These are phyloP conservation scores for Wallacemonas rigidus DNA, from an alignment of 208 protist genomes.

Conservation along the genomic window DNA sequence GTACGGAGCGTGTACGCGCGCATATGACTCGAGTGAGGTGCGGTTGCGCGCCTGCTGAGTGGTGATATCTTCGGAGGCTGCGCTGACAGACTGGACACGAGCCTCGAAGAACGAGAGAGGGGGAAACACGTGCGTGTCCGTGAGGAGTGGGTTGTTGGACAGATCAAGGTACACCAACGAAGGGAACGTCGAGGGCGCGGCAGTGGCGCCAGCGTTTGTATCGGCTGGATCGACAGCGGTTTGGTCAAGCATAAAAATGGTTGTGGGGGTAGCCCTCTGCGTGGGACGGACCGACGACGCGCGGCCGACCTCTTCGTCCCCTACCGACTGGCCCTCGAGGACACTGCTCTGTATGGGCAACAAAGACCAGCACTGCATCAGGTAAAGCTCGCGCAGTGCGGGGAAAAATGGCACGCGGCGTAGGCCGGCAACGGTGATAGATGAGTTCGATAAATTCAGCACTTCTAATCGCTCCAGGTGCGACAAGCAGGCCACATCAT, in stretches of 20 bases:
- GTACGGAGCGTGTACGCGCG: not conserved
- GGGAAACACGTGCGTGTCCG: constrained; percentile 18
- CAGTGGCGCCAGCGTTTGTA: not conserved
- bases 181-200: not conserved
- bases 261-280: not conserved
- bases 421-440: constrained; percentile 2
- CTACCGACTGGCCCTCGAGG: too few species aligned
- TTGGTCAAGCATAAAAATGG: not conserved
- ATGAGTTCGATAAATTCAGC: constrained; percentile 10
- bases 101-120: not conserved
- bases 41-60: too few species aligned
- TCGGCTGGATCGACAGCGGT: not conserved
- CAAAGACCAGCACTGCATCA: constrained; percentile 10
- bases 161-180: constrained; percentile 17
- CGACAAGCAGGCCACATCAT: constrained; percentile 1
- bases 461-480: not conserved
- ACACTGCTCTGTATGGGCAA: not conserved
- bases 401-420: constrained; percentile 4
- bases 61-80: too few species aligned
- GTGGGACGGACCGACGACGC: not conserved
- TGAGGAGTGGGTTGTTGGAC: constrained; percentile 27
- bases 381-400: constrained; percentile 9
- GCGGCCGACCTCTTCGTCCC: too few species aligned
- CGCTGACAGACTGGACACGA: not conserved
- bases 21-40: too few species aligned